phyloP scores from a whole-genome alignment of 371 early-diverging fungal genomes.

The Dinochytrium kinnereticum region DNA sequence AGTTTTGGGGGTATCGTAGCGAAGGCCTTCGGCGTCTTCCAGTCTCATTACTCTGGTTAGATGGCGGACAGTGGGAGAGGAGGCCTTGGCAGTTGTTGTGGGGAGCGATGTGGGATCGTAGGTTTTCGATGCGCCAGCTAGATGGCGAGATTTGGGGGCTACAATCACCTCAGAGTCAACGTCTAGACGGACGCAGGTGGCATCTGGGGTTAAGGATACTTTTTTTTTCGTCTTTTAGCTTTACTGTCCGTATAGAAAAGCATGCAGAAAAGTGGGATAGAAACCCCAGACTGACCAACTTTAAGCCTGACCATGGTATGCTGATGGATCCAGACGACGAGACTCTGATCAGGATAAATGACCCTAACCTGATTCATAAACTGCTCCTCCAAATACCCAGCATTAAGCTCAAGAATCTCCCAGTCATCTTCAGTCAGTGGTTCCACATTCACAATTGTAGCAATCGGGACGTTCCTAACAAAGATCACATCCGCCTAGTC shows the following conservation, averaged over 20 bases:
- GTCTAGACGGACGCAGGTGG: slow-evolving; percentile 61
- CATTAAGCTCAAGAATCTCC: slow-evolving; percentile 86
- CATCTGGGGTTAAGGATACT: background rate
- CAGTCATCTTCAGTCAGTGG: slow-evolving; percentile 84
- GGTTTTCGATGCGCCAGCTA: background rate
- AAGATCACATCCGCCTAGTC: slow-evolving; percentile 69
- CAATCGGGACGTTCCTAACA: slow-evolving; percentile 61
- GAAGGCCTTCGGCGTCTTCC: slow-evolving; percentile 10
- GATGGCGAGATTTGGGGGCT: slow-evolving; percentile 68
- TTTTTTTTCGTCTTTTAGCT: too few relatives aligned
- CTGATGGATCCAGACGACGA: slow-evolving; percentile 78
- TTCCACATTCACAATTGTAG: slow-evolving; percentile 73
- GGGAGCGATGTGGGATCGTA: background rate
- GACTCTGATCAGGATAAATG: slow-evolving; percentile 66
- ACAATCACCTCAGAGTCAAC: slow-evolving; percentile 79
- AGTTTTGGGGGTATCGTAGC: background rate
- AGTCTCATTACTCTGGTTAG: slow-evolving; percentile 14
- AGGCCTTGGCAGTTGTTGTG: background rate
- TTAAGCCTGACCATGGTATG: slow-evolving; percentile 80
- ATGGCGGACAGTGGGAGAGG: background rate
- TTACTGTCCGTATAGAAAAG: background rate
- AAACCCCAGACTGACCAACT: slow-evolving; percentile 38
- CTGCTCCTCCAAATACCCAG: slow-evolving; percentile 79
- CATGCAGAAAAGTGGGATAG: background rate
- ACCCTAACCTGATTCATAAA: slow-evolving; percentile 77